phyloP scores from a whole-genome alignment of 2,329 filamentous ascomycete species.

The Raffaelea arxii region DNA sequence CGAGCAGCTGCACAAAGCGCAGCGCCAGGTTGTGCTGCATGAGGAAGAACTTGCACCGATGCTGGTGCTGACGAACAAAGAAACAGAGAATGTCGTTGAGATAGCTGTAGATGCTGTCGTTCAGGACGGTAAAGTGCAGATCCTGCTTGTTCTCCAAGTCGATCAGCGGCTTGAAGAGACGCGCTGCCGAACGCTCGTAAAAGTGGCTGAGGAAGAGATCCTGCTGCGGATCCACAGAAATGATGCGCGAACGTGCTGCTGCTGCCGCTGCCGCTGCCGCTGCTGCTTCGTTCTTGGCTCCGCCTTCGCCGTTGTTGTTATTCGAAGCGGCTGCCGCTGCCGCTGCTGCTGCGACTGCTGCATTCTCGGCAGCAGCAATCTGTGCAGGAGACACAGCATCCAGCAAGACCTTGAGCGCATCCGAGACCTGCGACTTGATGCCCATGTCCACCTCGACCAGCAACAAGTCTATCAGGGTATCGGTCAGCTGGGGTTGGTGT shows the following conservation, averaged over 20 bases:
- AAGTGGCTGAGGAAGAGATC: conserved; percentile 80
- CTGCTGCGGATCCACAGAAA: conserved; percentile 58
- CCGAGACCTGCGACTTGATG: conserved; percentile 89
- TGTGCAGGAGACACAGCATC: conserved; percentile 52
- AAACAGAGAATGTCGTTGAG: conserved; percentile 89
- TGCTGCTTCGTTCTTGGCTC: conserved; percentile 13
- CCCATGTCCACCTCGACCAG: conserved; percentile 87
- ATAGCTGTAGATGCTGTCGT: conserved; percentile 85
- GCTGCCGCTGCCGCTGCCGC: conserved; percentile 50
- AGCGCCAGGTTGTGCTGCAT: conserved; percentile 67
- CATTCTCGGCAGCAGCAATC: conserved; percentile 16
- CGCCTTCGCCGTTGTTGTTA: conserved; percentile 34
- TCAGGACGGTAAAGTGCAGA: conserved; percentile 65
- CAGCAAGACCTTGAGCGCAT: conserved; percentile 87
- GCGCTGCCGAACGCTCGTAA: conserved; percentile 77
- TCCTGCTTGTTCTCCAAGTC: conserved; percentile 63
- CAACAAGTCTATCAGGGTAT: conserved; percentile 85
- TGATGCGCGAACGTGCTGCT: conserved; percentile 48
- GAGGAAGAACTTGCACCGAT: conserved; percentile 82
- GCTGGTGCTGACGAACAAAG: conserved; percentile 81
- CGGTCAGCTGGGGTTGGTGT: conserved; percentile 75
- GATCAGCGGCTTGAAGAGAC: conserved; percentile 78
- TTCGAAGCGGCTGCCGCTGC: conserved; percentile 38
- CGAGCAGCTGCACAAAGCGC: conserved; percentile 73
- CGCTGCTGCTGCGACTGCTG: conserved; percentile 30